Conservation (phyloP, 768 basidiomycete genomes). For the Mycena albidolilacea region DNA sequence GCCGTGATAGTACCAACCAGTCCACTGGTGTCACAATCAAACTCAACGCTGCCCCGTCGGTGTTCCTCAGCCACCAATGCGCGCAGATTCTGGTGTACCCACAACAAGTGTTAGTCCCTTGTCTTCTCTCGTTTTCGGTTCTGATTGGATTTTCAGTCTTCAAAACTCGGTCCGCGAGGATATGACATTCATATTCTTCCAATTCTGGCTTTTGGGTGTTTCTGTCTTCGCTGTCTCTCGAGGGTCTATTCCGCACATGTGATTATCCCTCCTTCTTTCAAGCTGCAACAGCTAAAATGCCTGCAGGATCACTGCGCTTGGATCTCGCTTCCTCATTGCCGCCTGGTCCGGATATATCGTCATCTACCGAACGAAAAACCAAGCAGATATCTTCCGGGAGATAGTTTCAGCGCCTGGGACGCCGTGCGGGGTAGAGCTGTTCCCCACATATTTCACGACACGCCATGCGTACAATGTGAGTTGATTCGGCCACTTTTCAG, state of each 20-base stretch:
- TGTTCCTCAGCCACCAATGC: constrained; percentile 56
- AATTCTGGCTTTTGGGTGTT: constrained; percentile 69
- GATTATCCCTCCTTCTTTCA: constrained; percentile 35
- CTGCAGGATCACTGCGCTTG: constrained; percentile 62
- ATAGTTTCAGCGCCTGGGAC: constrained; percentile 57
- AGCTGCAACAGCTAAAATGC: neutral
- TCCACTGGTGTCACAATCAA: constrained; percentile 48
- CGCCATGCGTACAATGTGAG: constrained; percentile 61
- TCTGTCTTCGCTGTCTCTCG: constrained; percentile 64
- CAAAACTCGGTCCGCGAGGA: constrained; percentile 63
- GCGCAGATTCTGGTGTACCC: constrained; percentile 62
- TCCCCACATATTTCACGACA: constrained; percentile 58
- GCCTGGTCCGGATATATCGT: constrained; percentile 66
- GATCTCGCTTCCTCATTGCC: constrained; percentile 61
- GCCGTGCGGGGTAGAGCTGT: constrained; percentile 66
- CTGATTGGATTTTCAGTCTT: constrained; percentile 49
- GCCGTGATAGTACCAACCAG: constrained; percentile 20
- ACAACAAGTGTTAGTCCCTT: constrained; percentile 57
- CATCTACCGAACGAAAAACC: constrained; percentile 60
- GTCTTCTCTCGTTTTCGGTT: neutral
- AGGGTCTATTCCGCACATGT: constrained; percentile 72
- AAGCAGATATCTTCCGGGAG: constrained; percentile 51
- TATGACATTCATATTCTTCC: constrained; percentile 60
- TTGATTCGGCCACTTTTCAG: neutral
- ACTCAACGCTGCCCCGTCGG: constrained; percentile 29